Conservation (phyloP, 1,284 basidiomycete genomes). For the Apiotrichum brassicae region DNA sequence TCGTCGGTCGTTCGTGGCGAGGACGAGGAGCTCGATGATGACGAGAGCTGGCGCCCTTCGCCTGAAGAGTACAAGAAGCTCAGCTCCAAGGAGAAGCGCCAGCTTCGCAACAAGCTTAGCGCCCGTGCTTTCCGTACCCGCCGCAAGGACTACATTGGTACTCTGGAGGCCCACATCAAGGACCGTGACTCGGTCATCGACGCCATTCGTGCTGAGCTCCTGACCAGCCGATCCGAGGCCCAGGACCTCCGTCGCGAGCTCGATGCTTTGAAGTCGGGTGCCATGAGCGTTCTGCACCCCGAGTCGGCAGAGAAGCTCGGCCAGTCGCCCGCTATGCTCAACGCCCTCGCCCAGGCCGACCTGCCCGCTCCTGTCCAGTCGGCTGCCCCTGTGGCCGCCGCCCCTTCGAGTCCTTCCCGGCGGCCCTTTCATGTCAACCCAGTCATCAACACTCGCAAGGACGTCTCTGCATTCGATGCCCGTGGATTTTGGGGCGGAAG, state of each 20-base stretch:
- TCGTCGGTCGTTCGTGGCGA: slow-evolving; percentile 46
- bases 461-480: slow-evolving; percentile 53
- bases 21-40: slow-evolving; percentile 45
- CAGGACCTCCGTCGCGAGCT: slow-evolving; percentile 75
- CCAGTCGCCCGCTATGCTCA: slow-evolving; percentile 39
- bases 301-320: slow-evolving; percentile 33
- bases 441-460: slow-evolving; percentile 70
- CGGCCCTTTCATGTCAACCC: slow-evolving; percentile 42
- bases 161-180: slow-evolving; percentile 86
- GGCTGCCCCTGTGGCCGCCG: slow-evolving; percentile 5
- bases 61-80: slow-evolving; percentile 95
- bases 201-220: slow-evolving; percentile 77
- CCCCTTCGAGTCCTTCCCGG: neutral
- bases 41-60: slow-evolving; percentile 47
- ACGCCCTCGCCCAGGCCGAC: slow-evolving; percentile 29
- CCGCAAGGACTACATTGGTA: slow-evolving; percentile 90
- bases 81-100: slow-evolving; percentile 90
- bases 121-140: slow-evolving; percentile 90
- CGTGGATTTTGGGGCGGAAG: slow-evolving; percentile 62
- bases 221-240: slow-evolving; percentile 73
- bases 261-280: slow-evolving; percentile 64
- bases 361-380: slow-evolving; percentile 14
- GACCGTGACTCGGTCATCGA: slow-evolving; percentile 87
- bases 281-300: slow-evolving; percentile 48
- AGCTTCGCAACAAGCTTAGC: slow-evolving; percentile 92